phyloP scores from a whole-genome alignment of 306 rosid species.

The apple (Malus domestica) region DNA sequence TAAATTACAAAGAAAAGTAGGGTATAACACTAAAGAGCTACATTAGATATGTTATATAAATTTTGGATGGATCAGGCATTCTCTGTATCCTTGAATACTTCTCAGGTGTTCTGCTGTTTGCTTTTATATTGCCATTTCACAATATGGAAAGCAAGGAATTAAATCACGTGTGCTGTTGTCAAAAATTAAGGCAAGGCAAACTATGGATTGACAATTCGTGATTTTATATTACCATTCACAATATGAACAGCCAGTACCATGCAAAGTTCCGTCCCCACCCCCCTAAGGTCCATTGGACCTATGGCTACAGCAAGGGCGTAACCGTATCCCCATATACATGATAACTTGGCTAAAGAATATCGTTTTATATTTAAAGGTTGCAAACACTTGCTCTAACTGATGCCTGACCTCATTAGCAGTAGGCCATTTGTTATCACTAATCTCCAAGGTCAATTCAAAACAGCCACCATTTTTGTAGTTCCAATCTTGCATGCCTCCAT shows the following conservation, averaged over 20 bases:
- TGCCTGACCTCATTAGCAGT: conserved; percentile 62
- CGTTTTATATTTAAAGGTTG: neutral
- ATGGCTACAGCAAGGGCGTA: neutral
- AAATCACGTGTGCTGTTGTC: no score
- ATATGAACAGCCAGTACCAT: no score
- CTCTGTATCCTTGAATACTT: no score
- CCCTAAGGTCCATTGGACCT: neutral
- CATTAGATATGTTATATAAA: no score
- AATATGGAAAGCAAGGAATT: no score
- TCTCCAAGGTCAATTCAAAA: conserved; percentile 83
- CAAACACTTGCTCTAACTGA: neutral
- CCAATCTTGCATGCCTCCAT: conserved; percentile 99
- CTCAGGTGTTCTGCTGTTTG: no score
- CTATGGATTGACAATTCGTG: no score
- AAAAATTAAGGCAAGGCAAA: no score
- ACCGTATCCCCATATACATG: neutral
- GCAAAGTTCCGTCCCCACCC: neutral
- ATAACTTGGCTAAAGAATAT: neutral
- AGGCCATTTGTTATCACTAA: conserved; percentile 95
- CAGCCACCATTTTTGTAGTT: conserved; percentile 81
- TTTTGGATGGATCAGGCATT: no score
- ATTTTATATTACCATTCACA: no score
- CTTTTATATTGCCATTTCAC: no score
- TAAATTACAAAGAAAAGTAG: neutral
- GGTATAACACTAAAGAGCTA: neutral